Evolutionary conservation across 495 filamentous ascomycete genomes (phyloP), one percentile per base, ranked within the genome.

Genomic region (Hyaloscypha hepaticicola): DNA sequence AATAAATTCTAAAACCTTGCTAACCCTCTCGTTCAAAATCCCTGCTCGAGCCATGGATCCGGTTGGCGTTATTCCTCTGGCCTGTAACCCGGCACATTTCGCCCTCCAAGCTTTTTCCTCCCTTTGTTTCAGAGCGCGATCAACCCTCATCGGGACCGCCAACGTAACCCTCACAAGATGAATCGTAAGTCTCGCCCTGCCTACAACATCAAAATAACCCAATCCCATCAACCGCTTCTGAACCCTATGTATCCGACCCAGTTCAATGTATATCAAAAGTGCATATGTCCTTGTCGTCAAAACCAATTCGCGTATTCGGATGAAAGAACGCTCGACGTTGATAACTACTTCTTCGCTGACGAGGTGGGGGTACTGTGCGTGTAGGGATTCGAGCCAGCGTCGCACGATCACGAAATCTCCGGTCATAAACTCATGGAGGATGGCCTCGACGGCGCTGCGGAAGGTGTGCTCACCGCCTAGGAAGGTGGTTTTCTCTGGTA

Each of bases 221-320:
- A 78, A 57, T 14, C 72, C 71, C 61, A 74, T 72, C 11, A 79
- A 65, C 24, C 67, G 66, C 52, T 79, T 79, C 58, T 78, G 77
- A 1, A 78, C 75, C 14, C 77, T 73, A 61, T 76, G 68, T 21
- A 79, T 77, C 16, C 77, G 70, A 8, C 75, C 74, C 7, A 79
- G 68, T 58, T 79, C 77, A 27, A 79, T 78, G 49, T 70, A 73
- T 55, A 79, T 72, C 38, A 79, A 71, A 16, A 79, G 69, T 5
- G 75, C 75, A 64, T 79, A 79, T 26, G 70, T 74, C n/a, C 73
- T 66, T 2, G 77, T 78, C n/a, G 74, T 77, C 34, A 79, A 63
- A 1, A 76, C 70, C 25, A 79, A 61, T 38, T 79, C 75, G 12
- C 73, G 73, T 19, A 79, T 75, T 31, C 67, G 63, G 24, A 73